These are phyloP conservation scores for Fonsecaea pedrosoi DNA, from an alignment of 2,329 filamentous ascomycete species.

Conservation along the genomic window DNA sequence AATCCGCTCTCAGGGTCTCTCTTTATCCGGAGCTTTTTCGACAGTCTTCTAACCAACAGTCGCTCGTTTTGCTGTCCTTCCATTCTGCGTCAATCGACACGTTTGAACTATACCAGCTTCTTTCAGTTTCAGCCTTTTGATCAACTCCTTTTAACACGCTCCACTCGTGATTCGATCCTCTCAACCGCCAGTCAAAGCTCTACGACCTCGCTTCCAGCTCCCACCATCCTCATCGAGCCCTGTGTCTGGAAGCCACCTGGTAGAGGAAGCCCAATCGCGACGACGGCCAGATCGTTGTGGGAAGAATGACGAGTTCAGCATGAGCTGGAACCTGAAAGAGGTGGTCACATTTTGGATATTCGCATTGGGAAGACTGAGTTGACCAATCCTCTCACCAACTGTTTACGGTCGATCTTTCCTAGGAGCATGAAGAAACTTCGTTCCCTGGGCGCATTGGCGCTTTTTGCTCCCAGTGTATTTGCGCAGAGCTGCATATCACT, in stretches of 20 bases:
- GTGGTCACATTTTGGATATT: slow-evolving; percentile 77
- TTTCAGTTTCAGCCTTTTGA: slow-evolving; percentile 9
- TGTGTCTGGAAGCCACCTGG: slow-evolving; percentile 51
- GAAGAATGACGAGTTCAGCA: slow-evolving; percentile 31
- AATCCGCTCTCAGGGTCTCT: slow-evolving; percentile 25
- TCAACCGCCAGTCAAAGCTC: slow-evolving; percentile 23
- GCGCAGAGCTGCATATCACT: slow-evolving; percentile 67
- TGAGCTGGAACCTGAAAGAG: slow-evolving; percentile 48
- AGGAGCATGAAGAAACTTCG: slow-evolving; percentile 30
- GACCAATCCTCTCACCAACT: slow-evolving; percentile 13
- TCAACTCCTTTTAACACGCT: slow-evolving; percentile 19
- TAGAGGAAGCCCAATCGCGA: slow-evolving; percentile 85
- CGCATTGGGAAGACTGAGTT: slow-evolving; percentile 22
- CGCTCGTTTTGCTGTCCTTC: slow-evolving; percentile 36
- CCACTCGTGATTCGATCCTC: slow-evolving; percentile 5
- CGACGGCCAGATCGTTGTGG: slow-evolving; percentile 60
- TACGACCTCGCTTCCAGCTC: slow-evolving; percentile 15
- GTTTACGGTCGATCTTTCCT: slow-evolving; percentile 7
- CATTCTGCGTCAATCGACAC: slow-evolving; percentile 25
- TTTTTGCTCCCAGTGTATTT: slow-evolving; percentile 22
- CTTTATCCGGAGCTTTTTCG: slow-evolving; percentile 21
- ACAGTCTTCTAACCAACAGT: slow-evolving; percentile 34
- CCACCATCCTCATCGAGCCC: slow-evolving; percentile 6
- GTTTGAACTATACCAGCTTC: slow-evolving; percentile 13
- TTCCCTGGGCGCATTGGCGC: slow-evolving; percentile 33